Evolutionary conservation across 2,329 filamentous ascomycete genomes (phyloP).

Genomic region (Dothideomycetidae sp.): DNA sequence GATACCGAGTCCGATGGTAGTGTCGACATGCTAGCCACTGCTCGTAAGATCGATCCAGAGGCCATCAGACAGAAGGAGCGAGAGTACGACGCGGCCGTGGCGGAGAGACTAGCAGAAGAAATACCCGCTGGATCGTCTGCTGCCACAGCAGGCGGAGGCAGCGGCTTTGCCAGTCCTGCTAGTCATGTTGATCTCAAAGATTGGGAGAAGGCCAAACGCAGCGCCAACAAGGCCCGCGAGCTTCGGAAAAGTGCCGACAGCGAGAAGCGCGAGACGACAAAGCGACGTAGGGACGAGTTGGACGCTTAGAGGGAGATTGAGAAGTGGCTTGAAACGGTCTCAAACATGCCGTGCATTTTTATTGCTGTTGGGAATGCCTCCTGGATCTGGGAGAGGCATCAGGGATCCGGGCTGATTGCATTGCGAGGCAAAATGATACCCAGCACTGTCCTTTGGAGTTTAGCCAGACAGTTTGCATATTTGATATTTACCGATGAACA

Average conservation of each 20-base stretch:
- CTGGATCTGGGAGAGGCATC: no score
- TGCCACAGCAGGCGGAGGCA: constrained; percentile 34
- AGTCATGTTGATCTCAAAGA: constrained; percentile 11
- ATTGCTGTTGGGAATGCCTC: no score
- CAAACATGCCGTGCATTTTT: no score
- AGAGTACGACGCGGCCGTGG: constrained; percentile 33
- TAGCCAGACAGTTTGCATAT: no score
- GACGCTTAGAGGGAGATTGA: constrained; percentile 12
- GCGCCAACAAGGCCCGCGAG: neutral
- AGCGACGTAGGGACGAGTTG: constrained; percentile 15
- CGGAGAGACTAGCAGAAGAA: constrained; percentile 34
- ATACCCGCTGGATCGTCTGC: constrained; percentile 36
- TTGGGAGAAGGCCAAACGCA: constrained; percentile 4
- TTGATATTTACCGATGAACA: no score
- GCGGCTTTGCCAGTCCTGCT: constrained; percentile 31
- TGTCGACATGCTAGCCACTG: constrained; percentile 32
- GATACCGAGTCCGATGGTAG: constrained; percentile 22
- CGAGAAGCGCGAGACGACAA: neutral
- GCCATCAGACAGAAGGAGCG: constrained; percentile 28
- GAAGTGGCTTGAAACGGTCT: no score
- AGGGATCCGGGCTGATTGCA: no score
- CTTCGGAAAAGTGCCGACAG: neutral
- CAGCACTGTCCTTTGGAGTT: no score
- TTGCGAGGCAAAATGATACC: no score
- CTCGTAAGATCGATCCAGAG: constrained; percentile 29